Percentiles rank a stretch among this genome's conserved stretches.
phyloP scores from a whole-genome alignment of 441 rosid genomes.

The Iberis amara region DNA sequence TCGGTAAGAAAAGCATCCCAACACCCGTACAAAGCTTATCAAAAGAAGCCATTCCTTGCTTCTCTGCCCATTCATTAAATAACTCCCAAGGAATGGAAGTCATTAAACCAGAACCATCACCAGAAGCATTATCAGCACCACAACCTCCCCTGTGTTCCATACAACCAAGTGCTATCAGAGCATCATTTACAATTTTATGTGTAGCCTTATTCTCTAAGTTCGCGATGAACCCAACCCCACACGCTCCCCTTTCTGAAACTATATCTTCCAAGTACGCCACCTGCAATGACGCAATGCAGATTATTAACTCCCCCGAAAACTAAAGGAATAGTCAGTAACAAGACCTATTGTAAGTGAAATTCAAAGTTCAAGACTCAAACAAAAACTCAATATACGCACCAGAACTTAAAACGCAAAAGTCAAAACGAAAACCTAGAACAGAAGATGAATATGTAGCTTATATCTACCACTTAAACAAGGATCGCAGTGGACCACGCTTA shows the following conservation, averaged over 20 bases:
- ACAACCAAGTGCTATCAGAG: constrained; percentile 88
- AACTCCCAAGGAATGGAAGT: constrained; percentile 97
- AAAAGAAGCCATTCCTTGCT: constrained; percentile 68
- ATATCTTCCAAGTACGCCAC: constrained; percentile 88
- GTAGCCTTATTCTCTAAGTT: constrained; percentile 81
- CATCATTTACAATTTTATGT: constrained; percentile 67
- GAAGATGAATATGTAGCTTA: constrained; percentile 7
- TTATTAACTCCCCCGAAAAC: not conserved
- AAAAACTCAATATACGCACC: not conserved
- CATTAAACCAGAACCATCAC: constrained; percentile 97
- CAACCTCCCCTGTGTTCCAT: constrained; percentile 99
- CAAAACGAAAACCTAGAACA: not conserved
- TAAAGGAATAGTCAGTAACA: not conserved
- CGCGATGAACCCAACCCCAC: constrained; percentile 98
- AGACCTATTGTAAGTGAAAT: not conserved
- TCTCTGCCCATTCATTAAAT: constrained; percentile 70
- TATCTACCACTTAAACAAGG: not conserved
- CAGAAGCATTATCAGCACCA: constrained; percentile 97
- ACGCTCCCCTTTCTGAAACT: constrained; percentile 86
- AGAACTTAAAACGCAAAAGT: no score
- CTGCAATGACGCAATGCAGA: constrained; percentile 32
- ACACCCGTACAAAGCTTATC: constrained; percentile 89
- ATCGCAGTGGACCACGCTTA: constrained; percentile 13
- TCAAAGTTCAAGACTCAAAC: not conserved
- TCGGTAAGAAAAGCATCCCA: constrained; percentile 89